Percentiles rank a stretch among this genome's conserved stretches.
phyloP scores from a whole-genome alignment of 345 rosid genomes.

The Eucalyptus coolabah region DNA sequence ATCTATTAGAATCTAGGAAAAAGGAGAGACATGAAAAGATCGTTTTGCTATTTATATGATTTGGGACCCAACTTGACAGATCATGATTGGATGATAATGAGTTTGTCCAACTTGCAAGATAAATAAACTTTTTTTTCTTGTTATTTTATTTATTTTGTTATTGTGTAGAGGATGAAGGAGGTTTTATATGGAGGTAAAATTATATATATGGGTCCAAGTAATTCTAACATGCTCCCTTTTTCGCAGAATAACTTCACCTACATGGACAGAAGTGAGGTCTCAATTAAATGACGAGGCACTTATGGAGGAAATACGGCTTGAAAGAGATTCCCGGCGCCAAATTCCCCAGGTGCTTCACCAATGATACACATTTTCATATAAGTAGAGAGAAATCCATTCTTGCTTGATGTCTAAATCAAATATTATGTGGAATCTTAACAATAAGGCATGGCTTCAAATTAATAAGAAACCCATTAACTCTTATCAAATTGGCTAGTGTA shows the following conservation, averaged over 20 bases:
- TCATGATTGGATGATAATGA: background rate
- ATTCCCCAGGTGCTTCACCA: constrained; percentile 12
- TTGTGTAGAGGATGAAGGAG: background rate
- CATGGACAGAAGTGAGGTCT: too few species aligned
- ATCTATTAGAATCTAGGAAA: background rate
- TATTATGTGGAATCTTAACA: background rate
- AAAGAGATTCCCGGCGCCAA: fast-evolving
- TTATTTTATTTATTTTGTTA: background rate
- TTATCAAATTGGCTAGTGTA: background rate
- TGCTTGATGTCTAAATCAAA: background rate
- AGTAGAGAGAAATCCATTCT: background rate
- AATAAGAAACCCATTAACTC: background rate
- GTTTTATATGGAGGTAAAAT: background rate
- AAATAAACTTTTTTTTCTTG: background rate
- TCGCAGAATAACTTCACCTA: too few species aligned
- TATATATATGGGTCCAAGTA: background rate
- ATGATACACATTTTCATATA: background rate
- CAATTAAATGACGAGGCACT: too few species aligned
- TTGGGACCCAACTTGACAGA: background rate
- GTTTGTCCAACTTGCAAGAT: background rate
- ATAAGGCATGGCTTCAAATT: background rate
- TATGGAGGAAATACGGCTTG: too few species aligned
- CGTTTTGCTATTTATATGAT: background rate
- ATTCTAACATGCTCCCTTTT: too few species aligned
- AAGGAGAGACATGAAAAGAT: background rate